Percentiles rank a stretch among this genome's conserved stretches.
These are phyloP conservation scores for Aureobasidium sp. DNA, from an alignment of 2,329 filamentous ascomycete species.

Conservation along the genomic window DNA sequence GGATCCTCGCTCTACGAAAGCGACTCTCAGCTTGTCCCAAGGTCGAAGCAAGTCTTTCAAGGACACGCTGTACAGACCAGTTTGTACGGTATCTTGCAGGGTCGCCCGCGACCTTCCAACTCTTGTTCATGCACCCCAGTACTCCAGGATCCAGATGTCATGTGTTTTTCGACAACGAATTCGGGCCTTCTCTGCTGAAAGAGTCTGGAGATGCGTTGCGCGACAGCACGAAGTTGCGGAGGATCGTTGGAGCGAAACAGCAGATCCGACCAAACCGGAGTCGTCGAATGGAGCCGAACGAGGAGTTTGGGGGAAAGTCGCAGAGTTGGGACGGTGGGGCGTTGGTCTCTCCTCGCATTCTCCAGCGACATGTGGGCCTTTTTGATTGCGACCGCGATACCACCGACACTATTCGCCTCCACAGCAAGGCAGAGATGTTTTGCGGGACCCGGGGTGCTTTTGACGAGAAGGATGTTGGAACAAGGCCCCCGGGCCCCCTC, in stretches of 20 bases:
- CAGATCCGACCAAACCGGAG: not conserved
- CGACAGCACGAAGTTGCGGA: not conserved
- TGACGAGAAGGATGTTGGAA: not conserved
- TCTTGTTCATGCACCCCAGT: not conserved
- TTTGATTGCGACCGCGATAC: constrained; percentile 11
- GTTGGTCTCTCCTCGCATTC: not conserved
- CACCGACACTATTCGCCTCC: constrained; percentile 10
- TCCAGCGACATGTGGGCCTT: not conserved
- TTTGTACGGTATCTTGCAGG: not conserved
- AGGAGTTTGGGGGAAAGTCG: not conserved
- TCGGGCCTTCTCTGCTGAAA: not conserved
- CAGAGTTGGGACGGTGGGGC: not conserved
- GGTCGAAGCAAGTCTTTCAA: not conserved
- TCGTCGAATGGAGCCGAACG: not conserved
- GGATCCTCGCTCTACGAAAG: not conserved
- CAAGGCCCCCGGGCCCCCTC: not conserved
- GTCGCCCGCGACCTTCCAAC: not conserved
- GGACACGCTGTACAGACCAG: too few relatives aligned
- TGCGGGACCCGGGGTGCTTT: not conserved
- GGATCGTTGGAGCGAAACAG: not conserved
- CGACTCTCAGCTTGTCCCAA: too few relatives aligned
- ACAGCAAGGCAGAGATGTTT: not conserved
- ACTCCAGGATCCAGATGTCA: not conserved
- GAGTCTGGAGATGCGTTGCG: not conserved
- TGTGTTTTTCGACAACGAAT: not conserved